Evolutionary conservation across 2,329 filamentous ascomycete species (phyloP).

Genomic region (Ophiosphaerella korrae): DNA sequence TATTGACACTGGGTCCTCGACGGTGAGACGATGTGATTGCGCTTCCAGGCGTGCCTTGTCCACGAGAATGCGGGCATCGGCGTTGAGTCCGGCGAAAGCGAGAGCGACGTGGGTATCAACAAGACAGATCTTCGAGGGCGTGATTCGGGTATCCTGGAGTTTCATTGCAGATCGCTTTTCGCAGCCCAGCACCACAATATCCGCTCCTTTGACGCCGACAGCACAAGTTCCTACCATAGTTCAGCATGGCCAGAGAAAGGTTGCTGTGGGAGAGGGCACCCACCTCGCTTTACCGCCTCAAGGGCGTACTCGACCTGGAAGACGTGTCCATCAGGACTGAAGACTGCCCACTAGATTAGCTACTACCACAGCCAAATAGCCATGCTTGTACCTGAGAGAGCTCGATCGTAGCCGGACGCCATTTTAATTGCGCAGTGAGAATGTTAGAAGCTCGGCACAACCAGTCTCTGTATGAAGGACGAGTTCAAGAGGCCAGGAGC

Average conservation of each 20-base stretch:
- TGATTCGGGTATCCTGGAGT: slow-evolving; percentile 98
- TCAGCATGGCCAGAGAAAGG: slow-evolving; percentile 15
- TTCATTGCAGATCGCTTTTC: slow-evolving; percentile 99
- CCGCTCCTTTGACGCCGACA: slow-evolving; percentile 92
- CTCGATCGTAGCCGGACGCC: slow-evolving; percentile 98
- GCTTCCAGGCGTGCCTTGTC: slow-evolving; percentile 98
- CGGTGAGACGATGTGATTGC: slow-evolving; percentile 93
- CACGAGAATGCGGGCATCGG: slow-evolving; percentile 95
- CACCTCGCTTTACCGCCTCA: slow-evolving; percentile 98
- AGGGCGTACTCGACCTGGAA: slow-evolving; percentile 99
- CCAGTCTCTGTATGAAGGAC: slow-evolving; percentile 1
- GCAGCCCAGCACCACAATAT: slow-evolving; percentile 95
- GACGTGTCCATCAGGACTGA: slow-evolving; percentile 98
- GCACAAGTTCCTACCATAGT: slow-evolving; percentile 80
- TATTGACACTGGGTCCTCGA: slow-evolving; percentile 96
- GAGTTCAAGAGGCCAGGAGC: slow-evolving; percentile 7
- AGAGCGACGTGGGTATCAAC: slow-evolving; percentile 96
- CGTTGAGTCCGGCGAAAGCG: slow-evolving; percentile 95
- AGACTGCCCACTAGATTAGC: slow-evolving; percentile 66
- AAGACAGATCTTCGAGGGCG: slow-evolving; percentile 96
- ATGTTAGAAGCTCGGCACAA: not conserved
- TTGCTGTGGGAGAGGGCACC: not conserved
- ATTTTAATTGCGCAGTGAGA: slow-evolving; percentile 52
- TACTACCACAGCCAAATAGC: slow-evolving; percentile 26
- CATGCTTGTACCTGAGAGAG: slow-evolving; percentile 82